Percentiles rank a stretch among this genome's conserved stretches.
phyloP scores from a whole-genome alignment of 73 alveolate genomes.

The Paramecium biaurelia region DNA sequence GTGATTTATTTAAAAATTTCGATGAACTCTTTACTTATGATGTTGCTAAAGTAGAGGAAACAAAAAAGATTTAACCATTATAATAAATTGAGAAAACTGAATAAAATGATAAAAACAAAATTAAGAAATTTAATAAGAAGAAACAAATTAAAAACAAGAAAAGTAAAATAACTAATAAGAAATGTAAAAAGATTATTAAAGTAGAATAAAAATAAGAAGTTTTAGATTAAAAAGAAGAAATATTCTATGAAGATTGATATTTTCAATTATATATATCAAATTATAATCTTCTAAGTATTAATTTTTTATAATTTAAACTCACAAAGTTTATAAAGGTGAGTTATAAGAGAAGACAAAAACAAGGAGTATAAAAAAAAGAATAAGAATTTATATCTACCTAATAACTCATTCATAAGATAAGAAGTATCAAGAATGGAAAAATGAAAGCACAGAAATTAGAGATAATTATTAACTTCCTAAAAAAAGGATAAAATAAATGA shows the following conservation, averaged over 20 bases:
- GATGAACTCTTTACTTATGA: constrained; percentile 19
- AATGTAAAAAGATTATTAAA: not conserved
- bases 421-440: constrained; percentile 55
- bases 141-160: not conserved
- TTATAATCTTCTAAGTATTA: not conserved
- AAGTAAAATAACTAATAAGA: not conserved
- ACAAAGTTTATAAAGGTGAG: constrained; percentile 55
- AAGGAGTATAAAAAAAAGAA: constrained; percentile 1
- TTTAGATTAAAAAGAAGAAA: not conserved
- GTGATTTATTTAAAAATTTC: not conserved
- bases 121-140: not conserved
- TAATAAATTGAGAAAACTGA: not conserved
- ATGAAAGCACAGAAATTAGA: constrained; percentile 52
- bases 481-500: constrained; percentile 18
- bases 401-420: constrained; percentile 47
- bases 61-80: not conserved
- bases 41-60: not conserved
- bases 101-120: constrained; percentile 35
- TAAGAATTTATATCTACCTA: constrained; percentile 14
- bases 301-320: not conserved
- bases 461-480: constrained; percentile 18
- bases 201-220: not conserved
- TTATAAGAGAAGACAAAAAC: constrained; percentile 49
- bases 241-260: constrained; percentile 1
- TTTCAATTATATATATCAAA: not conserved